These are phyloP conservation scores for Lepidium didymum DNA, from an alignment of 345 rosid species.

Conservation along the genomic window DNA sequence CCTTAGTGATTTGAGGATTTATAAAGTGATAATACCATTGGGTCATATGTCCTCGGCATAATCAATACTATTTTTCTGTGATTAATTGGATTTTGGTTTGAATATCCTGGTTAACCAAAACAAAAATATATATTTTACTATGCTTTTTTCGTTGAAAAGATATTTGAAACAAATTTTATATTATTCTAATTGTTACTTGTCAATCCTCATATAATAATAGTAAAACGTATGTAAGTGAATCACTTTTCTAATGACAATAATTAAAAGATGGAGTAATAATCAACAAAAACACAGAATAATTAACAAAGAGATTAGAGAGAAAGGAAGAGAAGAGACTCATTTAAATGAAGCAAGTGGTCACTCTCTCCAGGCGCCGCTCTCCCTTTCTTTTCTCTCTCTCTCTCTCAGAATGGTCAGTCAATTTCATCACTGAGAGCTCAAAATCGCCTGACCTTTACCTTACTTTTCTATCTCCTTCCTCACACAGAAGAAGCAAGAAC, in stretches of 20 bases:
- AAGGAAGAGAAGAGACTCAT: background rate
- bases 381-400: conserved; percentile 26
- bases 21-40: no score
- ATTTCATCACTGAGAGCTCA: conserved; percentile 24
- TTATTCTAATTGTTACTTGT: no score
- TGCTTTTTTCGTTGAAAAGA: no score
- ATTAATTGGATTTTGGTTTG: no score
- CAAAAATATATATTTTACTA: no score
- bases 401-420: conserved; percentile 29
- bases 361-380: conserved; percentile 69
- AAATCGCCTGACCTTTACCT: conserved; percentile 19
- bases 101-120: no score
- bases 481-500: background rate
- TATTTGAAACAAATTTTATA: no score
- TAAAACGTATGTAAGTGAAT: background rate
- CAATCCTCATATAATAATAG: no score
- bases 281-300: background rate
- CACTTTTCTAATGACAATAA: background rate
- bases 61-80: no score
- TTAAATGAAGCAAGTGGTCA: conserved; percentile 16
- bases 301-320: background rate
- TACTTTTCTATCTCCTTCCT: conserved; percentile 15
- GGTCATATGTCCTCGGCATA: no score
- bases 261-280: background rate
- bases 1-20: no score